Percentiles rank a stretch among this genome's conserved stretches.
Evolutionary conservation across 306 rosid species (phyloP).

Genomic region (Pachyrhizus erosus): DNA sequence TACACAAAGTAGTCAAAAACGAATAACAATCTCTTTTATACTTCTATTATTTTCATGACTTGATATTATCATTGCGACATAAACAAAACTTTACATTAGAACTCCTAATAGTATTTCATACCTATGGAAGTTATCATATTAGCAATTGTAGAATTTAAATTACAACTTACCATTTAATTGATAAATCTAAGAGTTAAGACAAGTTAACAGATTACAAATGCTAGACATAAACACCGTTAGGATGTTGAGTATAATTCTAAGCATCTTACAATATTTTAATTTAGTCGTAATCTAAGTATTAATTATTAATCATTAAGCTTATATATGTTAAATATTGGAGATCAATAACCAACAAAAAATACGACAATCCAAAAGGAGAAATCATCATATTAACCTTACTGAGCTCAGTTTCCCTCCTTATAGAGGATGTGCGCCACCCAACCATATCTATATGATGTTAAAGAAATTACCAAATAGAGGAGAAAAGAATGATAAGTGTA

Average conservation of each 20-base stretch:
- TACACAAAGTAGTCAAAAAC: not conserved
- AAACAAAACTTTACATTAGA: not conserved
- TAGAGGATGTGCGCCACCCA: conserved; percentile 99
- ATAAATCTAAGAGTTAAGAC: conserved; percentile 14
- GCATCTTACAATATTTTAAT: not conserved
- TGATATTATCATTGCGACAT: not conserved
- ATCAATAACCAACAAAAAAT: conserved; percentile 27
- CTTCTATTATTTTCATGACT: not conserved
- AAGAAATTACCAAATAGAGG: conserved; percentile 47
- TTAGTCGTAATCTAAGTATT: conserved; percentile 20
- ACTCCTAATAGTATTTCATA: too few species aligned
- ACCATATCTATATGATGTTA: conserved; percentile 81
- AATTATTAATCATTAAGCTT: conserved; percentile 1
- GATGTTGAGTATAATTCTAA: conserved; percentile 21
- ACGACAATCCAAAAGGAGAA: conserved; percentile 36
- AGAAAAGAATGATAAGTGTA: conserved; percentile 35
- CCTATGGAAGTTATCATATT: not conserved
- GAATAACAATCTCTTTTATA: not conserved
- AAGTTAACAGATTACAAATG: conserved; percentile 1
- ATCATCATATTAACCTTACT: conserved; percentile 65
- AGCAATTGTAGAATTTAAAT: not conserved
- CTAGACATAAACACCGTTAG: not conserved
- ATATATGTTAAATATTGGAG: not conserved
- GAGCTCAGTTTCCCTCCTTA: conserved; percentile 87
- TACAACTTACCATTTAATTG: conserved; percentile 15